These are phyloP conservation scores for Glycine soja DNA, from an alignment of 306 rosid genomes.

Conservation along the genomic window DNA sequence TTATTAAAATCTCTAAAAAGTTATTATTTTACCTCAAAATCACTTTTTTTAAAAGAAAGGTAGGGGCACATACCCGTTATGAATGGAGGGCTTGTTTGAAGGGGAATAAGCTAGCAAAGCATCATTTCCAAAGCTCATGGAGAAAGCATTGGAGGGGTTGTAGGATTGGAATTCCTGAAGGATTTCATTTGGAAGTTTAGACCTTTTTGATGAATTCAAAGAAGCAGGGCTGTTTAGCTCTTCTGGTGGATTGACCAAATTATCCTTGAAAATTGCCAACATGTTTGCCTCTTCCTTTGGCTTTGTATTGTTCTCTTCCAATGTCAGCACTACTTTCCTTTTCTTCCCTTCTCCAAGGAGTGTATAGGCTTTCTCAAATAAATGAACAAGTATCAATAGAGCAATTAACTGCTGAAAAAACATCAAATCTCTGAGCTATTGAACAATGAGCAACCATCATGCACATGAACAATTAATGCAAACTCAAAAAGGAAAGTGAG, in stretches of 20 bases:
- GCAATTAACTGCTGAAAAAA: constrained; percentile 41
- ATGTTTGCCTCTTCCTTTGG: constrained; percentile 45
- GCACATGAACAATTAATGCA: neutral
- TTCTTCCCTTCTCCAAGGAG: constrained; percentile 24
- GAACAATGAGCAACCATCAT: neutral
- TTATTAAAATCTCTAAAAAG: too few relatives aligned
- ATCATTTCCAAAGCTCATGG: constrained; percentile 62
- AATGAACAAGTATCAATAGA: constrained; percentile 51
- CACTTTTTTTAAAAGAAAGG: too few relatives aligned
- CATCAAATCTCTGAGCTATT: constrained; percentile 15
- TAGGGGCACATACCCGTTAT: constrained; percentile 54
- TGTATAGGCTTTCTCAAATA: constrained; percentile 41
- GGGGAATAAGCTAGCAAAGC: constrained; percentile 69
- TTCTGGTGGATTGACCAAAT: constrained; percentile 76
- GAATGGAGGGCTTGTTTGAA: constrained; percentile 44
- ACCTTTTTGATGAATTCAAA: constrained; percentile 50
- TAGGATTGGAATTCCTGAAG: constrained; percentile 60
- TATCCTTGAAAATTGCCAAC: constrained; percentile 87
- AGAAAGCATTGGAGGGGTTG: constrained; percentile 59
- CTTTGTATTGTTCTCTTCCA: constrained; percentile 17
- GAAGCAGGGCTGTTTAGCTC: constrained; percentile 85
- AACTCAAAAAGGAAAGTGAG: neutral
- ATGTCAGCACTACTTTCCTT: constrained; percentile 26
- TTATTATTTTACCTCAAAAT: too few relatives aligned
- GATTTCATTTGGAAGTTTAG: constrained; percentile 62